phyloP scores from a whole-genome alignment of 73 alveolate species.

The Halteria grandinella region DNA sequence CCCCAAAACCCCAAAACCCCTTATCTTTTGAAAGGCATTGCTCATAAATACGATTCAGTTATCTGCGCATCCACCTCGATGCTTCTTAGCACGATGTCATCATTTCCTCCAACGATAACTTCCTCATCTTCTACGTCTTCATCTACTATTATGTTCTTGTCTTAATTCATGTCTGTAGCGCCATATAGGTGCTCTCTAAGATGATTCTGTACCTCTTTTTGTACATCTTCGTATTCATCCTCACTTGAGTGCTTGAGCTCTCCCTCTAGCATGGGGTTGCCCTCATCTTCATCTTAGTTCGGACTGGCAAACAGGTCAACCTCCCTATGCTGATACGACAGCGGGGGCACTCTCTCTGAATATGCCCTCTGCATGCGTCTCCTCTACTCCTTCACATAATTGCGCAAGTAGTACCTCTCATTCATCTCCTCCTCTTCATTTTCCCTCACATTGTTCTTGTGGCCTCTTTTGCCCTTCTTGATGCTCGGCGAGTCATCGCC shows the following conservation, averaged over 20 bases:
- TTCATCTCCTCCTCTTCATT: neutral
- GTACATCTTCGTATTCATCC: neutral
- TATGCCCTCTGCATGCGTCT: conserved; percentile 5
- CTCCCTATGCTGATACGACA: conserved; percentile 16
- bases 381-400: conserved; percentile 38
- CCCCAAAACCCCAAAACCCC: too few species aligned
- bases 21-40: too few species aligned
- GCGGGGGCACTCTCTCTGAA: neutral
- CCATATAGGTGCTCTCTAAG: conserved; percentile 27
- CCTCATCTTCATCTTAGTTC: conserved; percentile 3
- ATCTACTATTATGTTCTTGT: conserved; percentile 34
- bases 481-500: neutral
- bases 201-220: neutral
- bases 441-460: neutral
- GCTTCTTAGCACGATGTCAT: too few species aligned
- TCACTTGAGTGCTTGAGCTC: neutral
- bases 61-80: too few species aligned
- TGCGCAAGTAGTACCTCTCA: conserved; percentile 34
- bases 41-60: too few species aligned
- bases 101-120: neutral
- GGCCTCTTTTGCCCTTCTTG: neutral
- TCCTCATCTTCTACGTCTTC: conserved; percentile 22
- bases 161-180: neutral
- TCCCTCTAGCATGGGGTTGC: too few species aligned
- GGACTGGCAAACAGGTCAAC: too few species aligned